phyloP scores from a whole-genome alignment of 371 early-diverging fungal species.

The Apophysomyces sp. region DNA sequence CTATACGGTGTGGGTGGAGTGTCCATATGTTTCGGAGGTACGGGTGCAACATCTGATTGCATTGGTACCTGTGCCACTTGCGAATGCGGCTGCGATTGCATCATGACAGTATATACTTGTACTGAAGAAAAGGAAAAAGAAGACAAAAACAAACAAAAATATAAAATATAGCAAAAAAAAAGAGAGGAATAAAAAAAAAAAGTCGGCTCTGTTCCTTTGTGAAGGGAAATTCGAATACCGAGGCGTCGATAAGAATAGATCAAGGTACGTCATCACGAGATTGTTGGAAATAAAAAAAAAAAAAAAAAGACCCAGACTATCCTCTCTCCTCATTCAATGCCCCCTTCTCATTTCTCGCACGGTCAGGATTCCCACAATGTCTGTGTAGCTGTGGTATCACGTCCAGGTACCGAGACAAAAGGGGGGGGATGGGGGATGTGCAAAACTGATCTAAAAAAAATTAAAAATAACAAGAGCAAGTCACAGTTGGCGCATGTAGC shows the following conservation, averaged over 20 bases:
- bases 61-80: not conserved
- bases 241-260: not conserved
- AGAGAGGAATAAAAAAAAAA: slow-evolving; percentile 8
- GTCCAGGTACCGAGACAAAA: too few relatives aligned
- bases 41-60: not conserved
- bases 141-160: slow-evolving; percentile 9
- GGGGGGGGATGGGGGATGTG: too few relatives aligned
- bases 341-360: too few relatives aligned
- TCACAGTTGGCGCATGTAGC: too few relatives aligned
- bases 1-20: not conserved
- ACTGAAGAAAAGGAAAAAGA: not conserved
- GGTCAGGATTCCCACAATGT: too few relatives aligned
- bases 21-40: slow-evolving; percentile 2
- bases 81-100: slow-evolving; percentile 7
- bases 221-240: not conserved
- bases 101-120: not conserved
- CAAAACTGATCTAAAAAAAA: too few relatives aligned
- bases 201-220: not conserved
- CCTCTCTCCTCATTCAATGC: too few relatives aligned
- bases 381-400: too few relatives aligned
- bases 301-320: too few relatives aligned
- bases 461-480: too few relatives aligned
- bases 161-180: slow-evolving; percentile 7
- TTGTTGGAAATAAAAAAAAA: too few relatives aligned
- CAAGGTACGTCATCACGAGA: not conserved